These are phyloP conservation scores for Poa pratensis DNA, from an alignment of 176 grass and related monocot genomes.

Conservation along the genomic window DNA sequence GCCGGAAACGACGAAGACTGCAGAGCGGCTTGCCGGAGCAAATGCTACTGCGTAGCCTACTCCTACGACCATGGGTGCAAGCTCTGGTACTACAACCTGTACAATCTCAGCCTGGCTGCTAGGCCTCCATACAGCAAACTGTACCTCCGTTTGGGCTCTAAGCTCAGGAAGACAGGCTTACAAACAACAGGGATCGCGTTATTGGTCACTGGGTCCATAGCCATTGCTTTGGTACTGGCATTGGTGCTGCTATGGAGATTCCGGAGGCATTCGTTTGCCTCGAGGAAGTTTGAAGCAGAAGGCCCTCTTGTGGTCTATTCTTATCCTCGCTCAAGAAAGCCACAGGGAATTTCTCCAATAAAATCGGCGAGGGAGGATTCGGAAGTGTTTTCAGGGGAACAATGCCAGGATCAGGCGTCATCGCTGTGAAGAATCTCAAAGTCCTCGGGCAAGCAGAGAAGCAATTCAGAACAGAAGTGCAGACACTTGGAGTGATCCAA, in stretches of 20 bases:
- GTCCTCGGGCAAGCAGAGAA: conserved; percentile 44
- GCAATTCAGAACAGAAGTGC: conserved; percentile 64
- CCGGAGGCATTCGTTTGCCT: conserved; percentile 21
- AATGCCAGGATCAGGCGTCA: conserved; percentile 19
- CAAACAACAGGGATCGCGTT: conserved; percentile 25
- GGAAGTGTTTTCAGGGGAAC: conserved; percentile 57
- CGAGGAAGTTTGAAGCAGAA: conserved; percentile 22
- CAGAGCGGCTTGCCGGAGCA: conserved; percentile 41
- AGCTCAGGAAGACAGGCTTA: conserved; percentile 27
- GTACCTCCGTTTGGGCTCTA: conserved; percentile 33
- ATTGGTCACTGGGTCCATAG: conserved; percentile 11
- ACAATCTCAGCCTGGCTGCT: conserved; percentile 30
- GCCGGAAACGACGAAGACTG: conserved; percentile 36
- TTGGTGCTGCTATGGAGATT: conserved; percentile 34
- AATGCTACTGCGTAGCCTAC: conserved; percentile 58
- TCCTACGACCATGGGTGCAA: conserved; percentile 36
- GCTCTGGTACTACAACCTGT: conserved; percentile 43
- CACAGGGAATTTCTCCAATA: conserved; percentile 49
- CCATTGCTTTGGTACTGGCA: conserved; percentile 7
- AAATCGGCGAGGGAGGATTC: conserved; percentile 58
- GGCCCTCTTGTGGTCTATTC: conserved; percentile 41
- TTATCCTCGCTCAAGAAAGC: conserved; percentile 42
- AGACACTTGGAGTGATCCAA: conserved; percentile 58
- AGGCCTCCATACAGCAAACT: conserved; percentile 23
- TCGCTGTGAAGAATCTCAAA: conserved; percentile 63